Conservation (phyloP, 768 basidiomycete species). For the Kwoniella sp. region DNA sequence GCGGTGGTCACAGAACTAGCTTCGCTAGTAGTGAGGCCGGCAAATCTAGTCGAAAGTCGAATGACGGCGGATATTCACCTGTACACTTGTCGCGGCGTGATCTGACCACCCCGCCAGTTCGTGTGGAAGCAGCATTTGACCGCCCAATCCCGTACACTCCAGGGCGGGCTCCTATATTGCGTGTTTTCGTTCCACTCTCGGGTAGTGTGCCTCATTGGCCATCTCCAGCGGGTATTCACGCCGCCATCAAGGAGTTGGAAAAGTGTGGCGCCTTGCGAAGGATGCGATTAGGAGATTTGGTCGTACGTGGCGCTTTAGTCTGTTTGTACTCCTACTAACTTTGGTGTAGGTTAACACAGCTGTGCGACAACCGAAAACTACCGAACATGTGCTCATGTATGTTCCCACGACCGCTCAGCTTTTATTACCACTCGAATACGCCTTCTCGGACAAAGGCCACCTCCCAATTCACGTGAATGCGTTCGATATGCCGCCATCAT, state of each 20-base stretch:
- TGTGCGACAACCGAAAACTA: slow-evolving; percentile 27
- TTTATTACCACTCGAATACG: slow-evolving; percentile 45
- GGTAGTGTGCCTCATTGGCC: slow-evolving; percentile 40
- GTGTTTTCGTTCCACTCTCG: slow-evolving; percentile 48
- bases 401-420: slow-evolving; percentile 42
- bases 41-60: slow-evolving; percentile 10
- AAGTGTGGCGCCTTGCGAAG: slow-evolving; percentile 45
- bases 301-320: slow-evolving; percentile 22
- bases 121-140: slow-evolving; percentile 46
- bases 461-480: slow-evolving; percentile 45
- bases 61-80: slow-evolving; percentile 12
- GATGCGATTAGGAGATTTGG: slow-evolving; percentile 40
- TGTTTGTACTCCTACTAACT: too few species aligned
- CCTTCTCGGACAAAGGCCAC: slow-evolving; percentile 30
- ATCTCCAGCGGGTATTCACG: slow-evolving; percentile 42
- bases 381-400: slow-evolving; percentile 44
- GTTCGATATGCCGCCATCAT: slow-evolving; percentile 47
- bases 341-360: slow-evolving; percentile 42
- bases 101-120: slow-evolving; percentile 9
- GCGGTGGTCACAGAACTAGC: slow-evolving; percentile 15
- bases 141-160: slow-evolving; percentile 37
- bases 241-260: slow-evolving; percentile 39
- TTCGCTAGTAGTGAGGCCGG: slow-evolving; percentile 30
- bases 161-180: slow-evolving; percentile 39
- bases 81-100: not conserved